phyloP scores from a whole-genome alignment of 805 yeast species.

The Nakazawaea molendinolei region DNA sequence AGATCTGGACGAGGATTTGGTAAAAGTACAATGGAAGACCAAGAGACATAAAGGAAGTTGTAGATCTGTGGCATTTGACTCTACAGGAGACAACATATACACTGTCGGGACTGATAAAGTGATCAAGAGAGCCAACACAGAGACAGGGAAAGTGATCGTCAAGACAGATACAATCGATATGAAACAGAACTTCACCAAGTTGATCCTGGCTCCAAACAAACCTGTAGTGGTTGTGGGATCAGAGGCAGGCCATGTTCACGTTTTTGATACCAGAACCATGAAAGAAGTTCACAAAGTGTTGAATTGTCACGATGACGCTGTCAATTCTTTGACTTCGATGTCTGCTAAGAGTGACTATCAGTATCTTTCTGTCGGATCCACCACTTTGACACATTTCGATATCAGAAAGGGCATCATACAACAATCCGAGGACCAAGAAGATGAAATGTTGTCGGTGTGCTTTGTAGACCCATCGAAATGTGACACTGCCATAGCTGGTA shows the following conservation, averaged over 20 bases:
- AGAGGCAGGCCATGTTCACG: slow-evolving; percentile 64
- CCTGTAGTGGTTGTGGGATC: slow-evolving; percentile 51
- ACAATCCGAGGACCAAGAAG: slow-evolving; percentile 86
- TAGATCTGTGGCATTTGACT: slow-evolving; percentile 62
- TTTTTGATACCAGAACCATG: slow-evolving; percentile 49
- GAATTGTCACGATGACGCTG: slow-evolving; percentile 67
- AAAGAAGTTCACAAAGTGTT: slow-evolving; percentile 40
- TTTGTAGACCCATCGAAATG: slow-evolving; percentile 60
- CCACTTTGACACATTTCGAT: slow-evolving; percentile 75
- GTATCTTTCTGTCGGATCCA: slow-evolving; percentile 74
- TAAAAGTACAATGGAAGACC: slow-evolving; percentile 64
- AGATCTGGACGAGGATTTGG: slow-evolving; percentile 19
- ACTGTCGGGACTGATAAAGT: slow-evolving; percentile 78
- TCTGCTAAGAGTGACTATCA: slow-evolving; percentile 70
- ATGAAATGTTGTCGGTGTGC: slow-evolving; percentile 75
- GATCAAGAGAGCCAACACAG: slow-evolving; percentile 64
- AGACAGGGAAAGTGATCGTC: slow-evolving; percentile 68
- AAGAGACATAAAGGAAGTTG: slow-evolving; percentile 88
- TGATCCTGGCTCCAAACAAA: slow-evolving; percentile 39
- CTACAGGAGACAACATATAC: slow-evolving; percentile 50
- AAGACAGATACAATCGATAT: slow-evolving; percentile 29
- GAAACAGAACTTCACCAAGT: slow-evolving; percentile 28
- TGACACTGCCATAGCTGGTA: slow-evolving; percentile 68
- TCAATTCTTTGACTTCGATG: slow-evolving; percentile 68
- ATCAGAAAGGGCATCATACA: slow-evolving; percentile 61